Percentiles rank a stretch among this genome's conserved stretches.
phyloP scores from a whole-genome alignment of 2,329 filamentous ascomycete species.

The Trichophaea hybrida region DNA sequence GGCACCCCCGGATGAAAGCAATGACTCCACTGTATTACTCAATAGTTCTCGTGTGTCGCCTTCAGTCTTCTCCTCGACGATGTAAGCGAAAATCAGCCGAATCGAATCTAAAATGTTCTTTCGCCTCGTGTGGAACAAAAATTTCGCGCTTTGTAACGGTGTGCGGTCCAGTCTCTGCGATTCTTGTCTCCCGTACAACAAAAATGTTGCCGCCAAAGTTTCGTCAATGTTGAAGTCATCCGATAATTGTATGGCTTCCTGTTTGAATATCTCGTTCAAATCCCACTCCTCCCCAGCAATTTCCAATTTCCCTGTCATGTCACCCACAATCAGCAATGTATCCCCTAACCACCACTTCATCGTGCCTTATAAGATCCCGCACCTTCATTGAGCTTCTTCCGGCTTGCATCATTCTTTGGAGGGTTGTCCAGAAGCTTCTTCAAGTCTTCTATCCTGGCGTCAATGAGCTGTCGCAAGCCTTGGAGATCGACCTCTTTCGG shows the following conservation, averaged over 20 bases:
- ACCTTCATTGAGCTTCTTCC: slow-evolving; percentile 56
- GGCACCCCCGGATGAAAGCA: slow-evolving; percentile 38
- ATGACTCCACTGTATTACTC: slow-evolving; percentile 41
- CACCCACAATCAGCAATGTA: slow-evolving; percentile 7
- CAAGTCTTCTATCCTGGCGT: slow-evolving; percentile 52
- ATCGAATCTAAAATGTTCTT: slow-evolving; percentile 72
- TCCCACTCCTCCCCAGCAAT: slow-evolving; percentile 59
- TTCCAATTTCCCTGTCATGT: slow-evolving; percentile 54
- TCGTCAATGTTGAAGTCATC: slow-evolving; percentile 88
- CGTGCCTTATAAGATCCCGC: slow-evolving; percentile 20
- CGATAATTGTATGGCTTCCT: slow-evolving; percentile 64
- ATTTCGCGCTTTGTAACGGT: slow-evolving; percentile 62
- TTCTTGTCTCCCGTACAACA: slow-evolving; percentile 59
- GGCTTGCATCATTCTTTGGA: slow-evolving; percentile 57
- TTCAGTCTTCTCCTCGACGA: slow-evolving; percentile 43
- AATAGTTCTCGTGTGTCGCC: slow-evolving; percentile 40
- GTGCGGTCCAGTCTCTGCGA: slow-evolving; percentile 54
- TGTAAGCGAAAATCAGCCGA: slow-evolving; percentile 57
- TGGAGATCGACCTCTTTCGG: background rate
- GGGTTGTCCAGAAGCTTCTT: slow-evolving; percentile 60
- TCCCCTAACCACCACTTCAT: background rate
- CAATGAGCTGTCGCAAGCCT: slow-evolving; percentile 35
- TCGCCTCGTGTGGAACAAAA: slow-evolving; percentile 76
- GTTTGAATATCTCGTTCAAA: slow-evolving; percentile 77
- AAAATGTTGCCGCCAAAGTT: slow-evolving; percentile 60